Evolutionary conservation across 2,329 filamentous ascomycete species (phyloP).

Genomic region (Hypoxylon sp.): DNA sequence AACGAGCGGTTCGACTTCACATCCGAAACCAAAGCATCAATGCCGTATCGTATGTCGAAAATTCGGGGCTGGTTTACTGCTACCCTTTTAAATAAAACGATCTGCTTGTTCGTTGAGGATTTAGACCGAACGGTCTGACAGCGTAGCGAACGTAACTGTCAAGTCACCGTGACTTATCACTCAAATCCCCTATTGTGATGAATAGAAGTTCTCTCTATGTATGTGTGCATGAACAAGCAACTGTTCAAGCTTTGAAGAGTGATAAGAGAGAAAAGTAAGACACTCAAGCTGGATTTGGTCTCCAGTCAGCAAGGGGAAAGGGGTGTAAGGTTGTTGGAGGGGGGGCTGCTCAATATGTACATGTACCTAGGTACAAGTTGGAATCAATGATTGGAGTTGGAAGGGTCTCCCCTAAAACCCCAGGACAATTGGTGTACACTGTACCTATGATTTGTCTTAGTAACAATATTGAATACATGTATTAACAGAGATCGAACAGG

Average conservation of each 20-base stretch:
- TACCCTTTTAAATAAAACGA: slow-evolving; percentile 7
- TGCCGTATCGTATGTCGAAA: slow-evolving; percentile 36
- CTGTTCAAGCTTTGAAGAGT: slow-evolving; percentile 11
- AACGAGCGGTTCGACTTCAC: slow-evolving; percentile 45
- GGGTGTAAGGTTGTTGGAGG: slow-evolving; percentile 25
- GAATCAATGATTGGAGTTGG: slow-evolving; percentile 41
- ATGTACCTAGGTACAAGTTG: slow-evolving; percentile 18
- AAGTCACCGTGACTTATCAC: slow-evolving; percentile 14
- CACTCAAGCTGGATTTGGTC: slow-evolving; percentile 28
- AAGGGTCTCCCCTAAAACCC: slow-evolving; percentile 42
- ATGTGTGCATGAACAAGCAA: slow-evolving; percentile 33
- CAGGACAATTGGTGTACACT: slow-evolving; percentile 28
- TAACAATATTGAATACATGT: neutral
- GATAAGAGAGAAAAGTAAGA: slow-evolving; percentile 41
- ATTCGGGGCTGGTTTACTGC: slow-evolving; percentile 14
- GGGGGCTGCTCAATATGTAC: slow-evolving; percentile 8
- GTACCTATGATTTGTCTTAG: slow-evolving; percentile 27
- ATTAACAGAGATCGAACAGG: slow-evolving; percentile 9
- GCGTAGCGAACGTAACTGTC: slow-evolving; percentile 24
- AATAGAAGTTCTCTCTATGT: slow-evolving; percentile 26
- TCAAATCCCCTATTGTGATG: slow-evolving; percentile 24
- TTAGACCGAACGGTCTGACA: slow-evolving; percentile 1
- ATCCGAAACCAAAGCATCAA: slow-evolving; percentile 49
- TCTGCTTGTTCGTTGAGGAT: slow-evolving; percentile 5
- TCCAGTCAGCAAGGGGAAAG: slow-evolving; percentile 41